Evolutionary conservation across 2,329 filamentous ascomycete genomes (phyloP).

Genomic region (Sporothrix curviconia): DNA sequence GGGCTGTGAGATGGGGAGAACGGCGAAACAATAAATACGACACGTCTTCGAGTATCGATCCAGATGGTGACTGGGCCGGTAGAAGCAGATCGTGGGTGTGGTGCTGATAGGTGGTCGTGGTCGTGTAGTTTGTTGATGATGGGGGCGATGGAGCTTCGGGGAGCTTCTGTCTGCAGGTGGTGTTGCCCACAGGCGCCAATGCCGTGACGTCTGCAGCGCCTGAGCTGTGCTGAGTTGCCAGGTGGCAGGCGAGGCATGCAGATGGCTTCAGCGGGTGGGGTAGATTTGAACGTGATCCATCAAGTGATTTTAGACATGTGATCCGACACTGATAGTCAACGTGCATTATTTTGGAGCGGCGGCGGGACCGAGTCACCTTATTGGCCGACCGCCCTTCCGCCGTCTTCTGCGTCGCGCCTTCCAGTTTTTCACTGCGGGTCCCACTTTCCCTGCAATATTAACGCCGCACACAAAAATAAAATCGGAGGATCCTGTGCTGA

Average conservation of each 20-base stretch:
- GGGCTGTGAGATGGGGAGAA: too few species aligned
- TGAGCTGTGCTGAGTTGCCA: neutral
- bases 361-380: too few species aligned
- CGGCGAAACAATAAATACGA: too few species aligned
- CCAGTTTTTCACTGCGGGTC: neutral
- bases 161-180: slow-evolving; percentile 15
- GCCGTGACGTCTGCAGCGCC: slow-evolving; percentile 17
- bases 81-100: neutral
- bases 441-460: slow-evolving; percentile 7
- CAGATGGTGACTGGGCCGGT: neutral
- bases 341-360: too few species aligned
- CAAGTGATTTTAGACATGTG: neutral
- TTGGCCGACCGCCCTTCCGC: slow-evolving; percentile 7
- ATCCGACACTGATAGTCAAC: neutral
- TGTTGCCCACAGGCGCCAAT: slow-evolving; percentile 17
- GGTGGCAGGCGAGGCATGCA: too few species aligned
- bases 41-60: neutral
- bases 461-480: slow-evolving; percentile 18
- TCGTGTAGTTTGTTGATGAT: neutral
- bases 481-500: slow-evolving; percentile 13
- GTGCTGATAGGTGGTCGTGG: neutral
- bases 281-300: neutral
- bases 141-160: slow-evolving; percentile 1
- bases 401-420: slow-evolving; percentile 13
- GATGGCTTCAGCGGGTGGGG: too few species aligned